A percentile compares a stretch with the other conserved stretches of the same genome.
Evolutionary conservation across 306 rosid species (phyloP).

Genomic region (Gastrolobium bilobum): DNA sequence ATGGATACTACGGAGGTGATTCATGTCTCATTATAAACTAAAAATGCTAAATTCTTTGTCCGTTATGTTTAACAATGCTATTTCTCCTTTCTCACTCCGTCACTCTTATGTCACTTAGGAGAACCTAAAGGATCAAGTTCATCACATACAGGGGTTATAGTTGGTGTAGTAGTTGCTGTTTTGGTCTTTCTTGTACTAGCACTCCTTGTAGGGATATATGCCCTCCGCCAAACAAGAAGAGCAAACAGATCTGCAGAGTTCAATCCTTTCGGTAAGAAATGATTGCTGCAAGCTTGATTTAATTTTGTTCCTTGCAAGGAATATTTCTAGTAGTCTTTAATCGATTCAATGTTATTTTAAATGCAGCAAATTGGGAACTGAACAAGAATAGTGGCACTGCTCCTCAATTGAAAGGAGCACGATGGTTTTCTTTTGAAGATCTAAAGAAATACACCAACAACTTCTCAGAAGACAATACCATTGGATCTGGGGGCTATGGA

Average conservation of each 20-base stretch:
- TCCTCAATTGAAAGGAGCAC: conserved; percentile 74
- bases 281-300: conserved; percentile 31
- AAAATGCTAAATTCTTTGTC: conserved; percentile 27
- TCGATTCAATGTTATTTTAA: conserved; percentile 41
- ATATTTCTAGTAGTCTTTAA: conserved; percentile 18
- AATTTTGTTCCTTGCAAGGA: conserved; percentile 31
- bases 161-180: conserved; percentile 77
- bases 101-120: conserved; percentile 17
- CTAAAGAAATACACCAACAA: conserved; percentile 69
- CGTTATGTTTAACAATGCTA: conserved; percentile 12
- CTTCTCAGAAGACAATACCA: conserved; percentile 55
- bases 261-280: conserved; percentile 61
- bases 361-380: conserved; percentile 64
- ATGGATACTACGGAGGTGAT: conserved; percentile 55
- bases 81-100: conserved; percentile 39
- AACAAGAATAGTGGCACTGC: conserved; percentile 60
- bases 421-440: conserved; percentile 78
- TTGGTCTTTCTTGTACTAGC: conserved; percentile 60
- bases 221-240: conserved; percentile 61
- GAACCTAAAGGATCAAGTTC: conserved; percentile 49
- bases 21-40: conserved; percentile 28
- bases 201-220: conserved; percentile 68
- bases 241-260: conserved; percentile 57
- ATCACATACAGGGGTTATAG: conserved; percentile 46
- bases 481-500: conserved; percentile 86